phyloP scores from a whole-genome alignment of 805 yeast genomes.

The Candida peoriensis region DNA sequence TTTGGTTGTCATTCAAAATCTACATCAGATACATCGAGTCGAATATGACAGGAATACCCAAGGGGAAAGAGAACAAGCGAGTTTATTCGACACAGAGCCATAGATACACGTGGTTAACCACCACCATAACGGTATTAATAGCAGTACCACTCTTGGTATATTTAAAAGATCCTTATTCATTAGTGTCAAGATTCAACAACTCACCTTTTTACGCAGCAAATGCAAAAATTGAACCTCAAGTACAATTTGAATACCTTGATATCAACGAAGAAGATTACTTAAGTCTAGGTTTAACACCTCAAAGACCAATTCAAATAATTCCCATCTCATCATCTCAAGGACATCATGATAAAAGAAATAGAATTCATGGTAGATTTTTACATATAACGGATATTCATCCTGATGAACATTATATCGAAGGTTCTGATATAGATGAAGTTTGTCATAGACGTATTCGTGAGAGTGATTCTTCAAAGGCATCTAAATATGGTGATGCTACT shows the following conservation, averaged over 20 bases:
- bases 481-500: conserved; percentile 69
- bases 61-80: too few species aligned
- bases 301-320: conserved; percentile 29
- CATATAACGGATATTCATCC: conserved; percentile 88
- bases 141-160: too few species aligned
- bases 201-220: too few species aligned
- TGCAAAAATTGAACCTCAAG: too few species aligned
- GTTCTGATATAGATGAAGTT: conserved; percentile 39
- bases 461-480: conserved; percentile 41
- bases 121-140: too few species aligned
- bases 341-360: not conserved
- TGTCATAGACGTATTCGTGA: conserved; percentile 50
- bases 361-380: conserved; percentile 66
- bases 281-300: conserved; percentile 36
- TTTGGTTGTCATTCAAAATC: too few species aligned
- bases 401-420: conserved; percentile 57
- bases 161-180: too few species aligned
- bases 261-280: conserved; percentile 26
- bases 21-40: too few species aligned
- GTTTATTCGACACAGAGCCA: too few species aligned
- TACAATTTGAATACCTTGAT: conserved; percentile 11
- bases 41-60: too few species aligned
- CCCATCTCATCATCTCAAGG: conserved; percentile 9
- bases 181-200: too few species aligned
- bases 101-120: too few species aligned